Evolutionary conservation across 2,329 filamentous ascomycete genomes (phyloP).

Genomic region (Fusarium protoensiforme): DNA sequence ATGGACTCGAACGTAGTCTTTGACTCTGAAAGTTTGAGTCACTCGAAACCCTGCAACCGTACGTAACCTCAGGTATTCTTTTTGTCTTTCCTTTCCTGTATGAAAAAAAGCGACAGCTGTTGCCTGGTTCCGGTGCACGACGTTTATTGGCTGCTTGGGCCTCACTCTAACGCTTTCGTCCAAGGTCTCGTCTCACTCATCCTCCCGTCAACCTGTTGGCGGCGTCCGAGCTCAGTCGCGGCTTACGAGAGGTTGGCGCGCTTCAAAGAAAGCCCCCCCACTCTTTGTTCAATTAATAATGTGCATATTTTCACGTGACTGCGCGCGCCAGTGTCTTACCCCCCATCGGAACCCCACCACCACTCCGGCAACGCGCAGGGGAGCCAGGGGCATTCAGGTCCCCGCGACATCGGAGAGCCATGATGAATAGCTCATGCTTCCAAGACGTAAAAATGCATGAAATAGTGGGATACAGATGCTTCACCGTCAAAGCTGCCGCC

Average conservation of each 20-base stretch:
- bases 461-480: neutral
- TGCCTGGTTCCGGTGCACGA: neutral
- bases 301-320: constrained; percentile 35
- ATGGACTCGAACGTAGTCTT: constrained; percentile 25
- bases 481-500: neutral
- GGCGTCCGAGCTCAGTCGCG: constrained; percentile 21
- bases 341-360: constrained; percentile 32
- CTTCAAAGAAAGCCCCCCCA: neutral
- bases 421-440: neutral
- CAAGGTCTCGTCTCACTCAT: constrained; percentile 23
- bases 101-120: neutral
- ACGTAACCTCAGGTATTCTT: constrained; percentile 2
- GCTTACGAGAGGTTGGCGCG: constrained; percentile 26
- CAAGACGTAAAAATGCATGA: neutral
- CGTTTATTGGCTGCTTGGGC: constrained; percentile 32
- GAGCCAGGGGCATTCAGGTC: constrained; percentile 10
- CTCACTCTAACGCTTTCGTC: constrained; percentile 18
- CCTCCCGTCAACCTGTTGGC: constrained; percentile 33
- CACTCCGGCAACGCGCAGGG: constrained; percentile 26
- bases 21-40: constrained; percentile 20
- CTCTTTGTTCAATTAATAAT: constrained; percentile 42
- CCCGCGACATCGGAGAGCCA: constrained; percentile 23
- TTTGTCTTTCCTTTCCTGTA: constrained; percentile 2
- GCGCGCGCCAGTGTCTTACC: constrained; percentile 27
- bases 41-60: constrained; percentile 20